These are phyloP conservation scores for Taiozyma onychis DNA, from an alignment of 1,139 yeast genomes.

Conservation along the genomic window DNA sequence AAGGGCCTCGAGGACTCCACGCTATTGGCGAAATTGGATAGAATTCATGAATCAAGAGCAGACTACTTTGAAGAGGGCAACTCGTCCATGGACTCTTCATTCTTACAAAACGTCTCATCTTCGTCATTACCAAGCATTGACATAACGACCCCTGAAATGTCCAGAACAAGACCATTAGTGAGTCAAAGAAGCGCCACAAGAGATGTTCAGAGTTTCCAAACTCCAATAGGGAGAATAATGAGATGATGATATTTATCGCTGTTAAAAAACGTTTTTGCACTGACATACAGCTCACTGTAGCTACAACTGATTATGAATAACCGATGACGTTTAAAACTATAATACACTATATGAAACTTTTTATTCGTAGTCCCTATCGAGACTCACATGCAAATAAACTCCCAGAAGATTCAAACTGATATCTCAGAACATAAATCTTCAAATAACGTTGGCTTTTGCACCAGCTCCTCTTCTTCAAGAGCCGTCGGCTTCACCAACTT, in stretches of 20 bases:
- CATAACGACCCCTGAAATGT: conserved; percentile 20
- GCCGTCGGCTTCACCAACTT: conserved; percentile 64
- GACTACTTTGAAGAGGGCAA: conserved; percentile 6
- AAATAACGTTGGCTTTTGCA: conserved; percentile 52
- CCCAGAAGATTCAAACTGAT: background rate
- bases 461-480: conserved; percentile 38
- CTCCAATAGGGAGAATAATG: conserved; percentile 23
- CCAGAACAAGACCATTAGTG: conserved; percentile 7
- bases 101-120: conserved; percentile 2
- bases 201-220: conserved; percentile 18
- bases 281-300: background rate
- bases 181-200: conserved; percentile 5
- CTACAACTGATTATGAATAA: background rate
- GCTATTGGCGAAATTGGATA: conserved; percentile 10
- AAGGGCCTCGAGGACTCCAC: conserved; percentile 3
- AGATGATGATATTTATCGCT: conserved; percentile 11
- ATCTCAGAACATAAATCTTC: conserved; percentile 41
- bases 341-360: conserved; percentile 1
- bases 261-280: background rate
- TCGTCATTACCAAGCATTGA: conserved; percentile 9
- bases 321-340: background rate
- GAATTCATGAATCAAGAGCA: background rate
- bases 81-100: conserved; percentile 16
- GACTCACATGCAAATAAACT: background rate
- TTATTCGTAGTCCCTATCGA: background rate